Percentiles rank a stretch among this genome's conserved stretches.
Evolutionary conservation across 2,329 filamentous ascomycete species (phyloP).

Genomic region (Cladosporium sp.): DNA sequence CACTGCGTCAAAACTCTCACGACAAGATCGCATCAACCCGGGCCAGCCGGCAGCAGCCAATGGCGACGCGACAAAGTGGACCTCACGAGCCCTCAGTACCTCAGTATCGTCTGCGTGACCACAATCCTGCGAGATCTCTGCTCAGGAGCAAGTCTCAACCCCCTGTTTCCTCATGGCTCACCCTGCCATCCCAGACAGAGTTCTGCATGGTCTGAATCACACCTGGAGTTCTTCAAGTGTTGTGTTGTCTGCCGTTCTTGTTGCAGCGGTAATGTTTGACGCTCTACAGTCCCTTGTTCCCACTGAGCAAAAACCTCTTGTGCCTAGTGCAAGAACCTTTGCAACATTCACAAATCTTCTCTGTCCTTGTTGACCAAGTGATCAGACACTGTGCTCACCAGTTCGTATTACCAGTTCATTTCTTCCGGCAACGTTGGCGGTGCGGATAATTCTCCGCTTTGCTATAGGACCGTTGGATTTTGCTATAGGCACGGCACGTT

Average conservation of each 20-base stretch:
- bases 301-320: background rate
- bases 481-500: conserved; percentile 1
- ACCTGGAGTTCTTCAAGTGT: conserved; percentile 11
- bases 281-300: background rate
- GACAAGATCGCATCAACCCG: background rate
- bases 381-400: conserved; percentile 10
- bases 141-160: conserved; percentile 3
- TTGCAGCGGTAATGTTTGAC: background rate
- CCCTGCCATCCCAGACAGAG: background rate
- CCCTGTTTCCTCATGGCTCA: conserved; percentile 11
- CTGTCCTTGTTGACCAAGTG: background rate
- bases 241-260: background rate
- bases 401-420: conserved; percentile 2
- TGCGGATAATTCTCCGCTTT: background rate
- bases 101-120: background rate
- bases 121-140: background rate
- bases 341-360: background rate
- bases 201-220: conserved; percentile 10
- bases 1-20: background rate
- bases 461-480: background rate
- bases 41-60: background rate
- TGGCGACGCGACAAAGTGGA: conserved; percentile 2
- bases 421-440: background rate
- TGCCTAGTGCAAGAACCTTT: background rate
- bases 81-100: background rate